Conservation (phyloP, 2,329 filamentous ascomycete genomes). For the Cercospora brassicicola region DNA sequence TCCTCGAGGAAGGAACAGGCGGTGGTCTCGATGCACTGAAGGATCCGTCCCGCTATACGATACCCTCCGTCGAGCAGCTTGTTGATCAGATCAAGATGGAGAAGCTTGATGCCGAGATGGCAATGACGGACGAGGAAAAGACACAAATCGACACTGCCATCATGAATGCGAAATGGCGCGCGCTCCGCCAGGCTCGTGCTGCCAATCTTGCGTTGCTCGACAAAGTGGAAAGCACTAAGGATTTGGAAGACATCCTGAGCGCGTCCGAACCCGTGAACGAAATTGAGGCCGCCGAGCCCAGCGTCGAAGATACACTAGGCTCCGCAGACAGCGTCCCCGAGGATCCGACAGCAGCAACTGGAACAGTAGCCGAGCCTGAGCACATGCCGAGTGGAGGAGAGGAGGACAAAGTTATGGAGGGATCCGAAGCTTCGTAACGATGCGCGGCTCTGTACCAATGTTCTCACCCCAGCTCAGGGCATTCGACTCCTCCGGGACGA, state of each 20-base stretch:
- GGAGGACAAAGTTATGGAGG: slow-evolving; percentile 16
- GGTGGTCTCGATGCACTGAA: slow-evolving; percentile 70
- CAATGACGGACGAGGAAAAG: slow-evolving; percentile 63
- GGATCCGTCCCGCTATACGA: slow-evolving; percentile 59
- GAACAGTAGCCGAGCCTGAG: slow-evolving; percentile 12
- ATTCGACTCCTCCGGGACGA: background rate
- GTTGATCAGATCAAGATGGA: slow-evolving; percentile 72
- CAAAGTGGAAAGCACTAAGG: slow-evolving; percentile 80
- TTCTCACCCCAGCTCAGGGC: background rate
- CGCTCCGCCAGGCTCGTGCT: slow-evolving; percentile 74
- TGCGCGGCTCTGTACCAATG: slow-evolving; percentile 7
- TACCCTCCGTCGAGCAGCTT: slow-evolving; percentile 71
- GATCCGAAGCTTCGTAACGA: slow-evolving; percentile 10
- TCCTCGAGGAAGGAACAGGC: slow-evolving; percentile 68
- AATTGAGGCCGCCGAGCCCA: slow-evolving; percentile 18
- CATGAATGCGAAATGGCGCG: slow-evolving; percentile 86
- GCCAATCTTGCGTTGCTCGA: slow-evolving; percentile 77
- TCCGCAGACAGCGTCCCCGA: slow-evolving; percentile 8
- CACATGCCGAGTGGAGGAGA: background rate
- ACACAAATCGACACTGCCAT: slow-evolving; percentile 66
- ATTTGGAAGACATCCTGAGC: slow-evolving; percentile 50
- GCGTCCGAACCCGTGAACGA: slow-evolving; percentile 12
- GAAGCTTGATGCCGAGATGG: slow-evolving; percentile 84
- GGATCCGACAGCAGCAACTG: slow-evolving; percentile 11
- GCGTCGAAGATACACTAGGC: slow-evolving; percentile 19